These are phyloP conservation scores for Tulasnella sp. DNA, from an alignment of 768 basidiomycete genomes.

Conservation along the genomic window DNA sequence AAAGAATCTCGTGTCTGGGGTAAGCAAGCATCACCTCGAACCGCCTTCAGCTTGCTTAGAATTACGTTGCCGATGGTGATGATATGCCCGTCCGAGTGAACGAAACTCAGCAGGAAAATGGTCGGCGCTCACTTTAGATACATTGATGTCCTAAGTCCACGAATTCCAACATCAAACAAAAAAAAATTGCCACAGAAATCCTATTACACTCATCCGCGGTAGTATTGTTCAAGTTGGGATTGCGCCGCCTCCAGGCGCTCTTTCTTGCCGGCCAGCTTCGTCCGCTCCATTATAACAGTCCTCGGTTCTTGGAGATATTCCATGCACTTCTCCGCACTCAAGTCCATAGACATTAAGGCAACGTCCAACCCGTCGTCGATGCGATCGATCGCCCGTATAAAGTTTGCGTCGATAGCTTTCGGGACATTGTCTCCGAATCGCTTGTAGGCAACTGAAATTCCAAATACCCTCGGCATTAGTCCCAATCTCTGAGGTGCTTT, in stretches of 20 bases:
- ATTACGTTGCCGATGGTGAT: too few species aligned
- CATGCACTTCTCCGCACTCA: conserved; percentile 47
- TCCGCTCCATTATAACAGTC: conserved; percentile 42
- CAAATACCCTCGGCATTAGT: too few species aligned
- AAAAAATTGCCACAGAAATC: not conserved
- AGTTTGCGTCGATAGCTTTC: conserved; percentile 52
- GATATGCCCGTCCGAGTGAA: too few species aligned
- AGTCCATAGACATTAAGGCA: conserved; percentile 47
- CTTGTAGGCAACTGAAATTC: conserved; percentile 40
- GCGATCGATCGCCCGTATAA: conserved; percentile 50
- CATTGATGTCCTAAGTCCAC: not conserved
- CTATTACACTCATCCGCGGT: not conserved
- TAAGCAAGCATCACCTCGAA: too few species aligned
- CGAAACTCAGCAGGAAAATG: too few species aligned
- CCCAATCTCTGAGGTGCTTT: too few species aligned
- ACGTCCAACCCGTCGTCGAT: conserved; percentile 45
- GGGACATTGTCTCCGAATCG: conserved; percentile 57
- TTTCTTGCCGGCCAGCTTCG: conserved; percentile 38
- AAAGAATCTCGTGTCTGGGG: too few species aligned
- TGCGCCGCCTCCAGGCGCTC: conserved; percentile 5
- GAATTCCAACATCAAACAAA: not conserved
- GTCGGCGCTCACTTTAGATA: too few species aligned
- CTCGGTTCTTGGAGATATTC: conserved; percentile 50
- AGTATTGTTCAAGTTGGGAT: not conserved
- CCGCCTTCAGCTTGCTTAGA: too few species aligned